A percentile compares a stretch with the other conserved stretches of the same genome.
These are phyloP conservation scores for Claviceps sp. DNA, from an alignment of 2,329 filamentous ascomycete genomes.

Conservation along the genomic window DNA sequence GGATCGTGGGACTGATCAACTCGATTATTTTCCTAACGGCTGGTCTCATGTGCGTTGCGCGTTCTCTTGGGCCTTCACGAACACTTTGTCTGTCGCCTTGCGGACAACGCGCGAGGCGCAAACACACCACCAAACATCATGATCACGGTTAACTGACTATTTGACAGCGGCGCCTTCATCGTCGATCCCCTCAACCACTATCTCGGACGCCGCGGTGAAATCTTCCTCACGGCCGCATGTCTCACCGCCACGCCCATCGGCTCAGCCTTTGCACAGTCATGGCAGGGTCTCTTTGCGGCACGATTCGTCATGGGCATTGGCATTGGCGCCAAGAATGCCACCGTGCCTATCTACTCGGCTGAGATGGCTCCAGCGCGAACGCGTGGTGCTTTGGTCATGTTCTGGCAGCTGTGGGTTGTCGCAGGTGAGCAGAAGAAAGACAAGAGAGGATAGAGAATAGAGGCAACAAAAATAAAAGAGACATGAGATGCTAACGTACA, in stretches of 20 bases:
- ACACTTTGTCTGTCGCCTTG: neutral
- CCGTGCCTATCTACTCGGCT: constrained; percentile 58
- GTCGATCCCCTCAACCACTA: constrained; percentile 40
- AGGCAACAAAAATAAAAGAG: neutral
- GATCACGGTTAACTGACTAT: neutral
- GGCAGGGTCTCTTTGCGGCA: constrained; percentile 52
- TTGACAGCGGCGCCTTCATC: constrained; percentile 14
- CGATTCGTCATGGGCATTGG: constrained; percentile 56
- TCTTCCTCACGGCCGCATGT: constrained; percentile 43
- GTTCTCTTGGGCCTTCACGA: neutral
- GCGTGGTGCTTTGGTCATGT: constrained; percentile 65
- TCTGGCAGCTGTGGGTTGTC: constrained; percentile 41
- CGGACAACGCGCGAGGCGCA: neutral
- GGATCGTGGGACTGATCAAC: constrained; percentile 18
- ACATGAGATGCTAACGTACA: neutral
- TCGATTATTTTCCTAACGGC: constrained; percentile 25
- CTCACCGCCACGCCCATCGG: constrained; percentile 40
- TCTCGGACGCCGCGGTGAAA: constrained; percentile 51
- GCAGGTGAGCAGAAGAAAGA: constrained; percentile 6
- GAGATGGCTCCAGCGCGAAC: constrained; percentile 55
- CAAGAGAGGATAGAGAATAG: constrained; percentile 1
- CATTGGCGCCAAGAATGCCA: constrained; percentile 50
- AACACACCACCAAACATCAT: too few relatives aligned
- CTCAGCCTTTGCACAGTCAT: constrained; percentile 46
- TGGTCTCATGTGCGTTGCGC: constrained; percentile 39